Conservation (phyloP, 169 alveolate species). For the Eimeria mitis region DNA sequence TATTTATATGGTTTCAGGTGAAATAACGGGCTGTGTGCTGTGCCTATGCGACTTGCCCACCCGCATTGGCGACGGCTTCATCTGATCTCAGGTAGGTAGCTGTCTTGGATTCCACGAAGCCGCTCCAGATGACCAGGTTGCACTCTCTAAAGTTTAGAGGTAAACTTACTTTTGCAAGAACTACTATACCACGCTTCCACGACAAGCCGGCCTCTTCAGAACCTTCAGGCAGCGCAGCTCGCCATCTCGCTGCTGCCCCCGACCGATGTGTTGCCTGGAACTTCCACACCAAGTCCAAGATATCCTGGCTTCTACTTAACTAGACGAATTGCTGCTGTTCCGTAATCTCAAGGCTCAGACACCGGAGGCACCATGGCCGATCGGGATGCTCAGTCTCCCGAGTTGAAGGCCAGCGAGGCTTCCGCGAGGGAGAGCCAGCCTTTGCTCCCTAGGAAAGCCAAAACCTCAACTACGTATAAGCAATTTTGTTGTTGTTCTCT, state of each 20-base stretch:
- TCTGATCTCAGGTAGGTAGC: background rate
- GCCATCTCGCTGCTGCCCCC: constrained; percentile 15
- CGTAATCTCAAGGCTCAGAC: background rate
- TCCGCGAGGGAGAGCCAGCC: constrained; percentile 38
- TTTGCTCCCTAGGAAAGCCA: background rate
- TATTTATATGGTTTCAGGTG: background rate
- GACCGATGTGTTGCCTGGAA: background rate
- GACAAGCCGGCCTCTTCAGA: background rate
- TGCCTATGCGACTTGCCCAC: background rate
- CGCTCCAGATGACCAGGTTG: background rate
- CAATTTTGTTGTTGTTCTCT: constrained; percentile 80
- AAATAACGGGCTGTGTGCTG: background rate
- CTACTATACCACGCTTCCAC: background rate
- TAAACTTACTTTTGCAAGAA: background rate
- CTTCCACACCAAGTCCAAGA: background rate
- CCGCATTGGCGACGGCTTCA: constrained; percentile 15
- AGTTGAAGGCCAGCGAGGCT: background rate
- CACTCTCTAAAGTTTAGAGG: background rate
- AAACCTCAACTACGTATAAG: constrained; percentile 43
- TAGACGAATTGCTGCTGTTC: background rate
- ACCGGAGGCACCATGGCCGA: constrained; percentile 28
- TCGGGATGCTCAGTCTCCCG: constrained; percentile 15
- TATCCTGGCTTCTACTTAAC: background rate
- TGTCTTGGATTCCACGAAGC: background rate
- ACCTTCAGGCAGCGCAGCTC: background rate